Percentiles rank a stretch among this genome's conserved stretches.
Conservation (phyloP, 2,329 filamentous ascomycete genomes). For the Arthrobotrys conoides region DNA sequence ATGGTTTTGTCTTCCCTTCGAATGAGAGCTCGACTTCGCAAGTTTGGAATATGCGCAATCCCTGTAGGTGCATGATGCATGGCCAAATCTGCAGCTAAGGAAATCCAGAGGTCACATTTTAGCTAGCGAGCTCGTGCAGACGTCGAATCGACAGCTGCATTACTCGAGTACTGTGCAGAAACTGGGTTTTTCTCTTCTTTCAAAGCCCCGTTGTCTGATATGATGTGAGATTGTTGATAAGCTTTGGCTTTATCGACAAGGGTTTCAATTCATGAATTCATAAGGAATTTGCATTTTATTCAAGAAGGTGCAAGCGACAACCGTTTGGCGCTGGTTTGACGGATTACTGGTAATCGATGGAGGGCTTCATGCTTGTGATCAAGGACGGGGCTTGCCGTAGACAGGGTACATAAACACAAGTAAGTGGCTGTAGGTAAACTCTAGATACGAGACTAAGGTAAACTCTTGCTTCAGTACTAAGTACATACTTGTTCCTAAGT, state of each 20-base stretch:
- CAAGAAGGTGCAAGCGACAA: conserved; percentile 6
- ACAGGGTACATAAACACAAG: neutral
- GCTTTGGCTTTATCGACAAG: neutral
- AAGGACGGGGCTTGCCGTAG: conserved; percentile 12
- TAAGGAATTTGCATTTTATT: neutral
- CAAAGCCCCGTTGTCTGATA: conserved; percentile 13
- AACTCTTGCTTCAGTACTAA: neutral
- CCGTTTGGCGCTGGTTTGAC: neutral
- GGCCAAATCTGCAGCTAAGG: conserved; percentile 23
- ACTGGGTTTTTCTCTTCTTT: neutral
- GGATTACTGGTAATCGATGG: conserved; percentile 1
- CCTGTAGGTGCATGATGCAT: conserved; percentile 23
- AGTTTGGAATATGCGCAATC: conserved; percentile 31
- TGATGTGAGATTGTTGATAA: conserved; percentile 16
- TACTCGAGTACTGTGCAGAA: neutral
- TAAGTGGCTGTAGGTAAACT: no score
- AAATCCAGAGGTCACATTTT: conserved; percentile 27
- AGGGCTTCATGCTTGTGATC: conserved; percentile 8
- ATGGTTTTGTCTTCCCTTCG: neutral
- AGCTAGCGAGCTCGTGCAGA: conserved; percentile 29
- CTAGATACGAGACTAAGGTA: no score
- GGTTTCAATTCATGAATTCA: neutral
- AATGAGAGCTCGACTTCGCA: conserved; percentile 16
- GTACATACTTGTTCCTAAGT: no score
- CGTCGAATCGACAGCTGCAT: conserved; percentile 26